Conservation (phyloP, 148 eudicot genomes). For the Camellia lanceoleosa region DNA sequence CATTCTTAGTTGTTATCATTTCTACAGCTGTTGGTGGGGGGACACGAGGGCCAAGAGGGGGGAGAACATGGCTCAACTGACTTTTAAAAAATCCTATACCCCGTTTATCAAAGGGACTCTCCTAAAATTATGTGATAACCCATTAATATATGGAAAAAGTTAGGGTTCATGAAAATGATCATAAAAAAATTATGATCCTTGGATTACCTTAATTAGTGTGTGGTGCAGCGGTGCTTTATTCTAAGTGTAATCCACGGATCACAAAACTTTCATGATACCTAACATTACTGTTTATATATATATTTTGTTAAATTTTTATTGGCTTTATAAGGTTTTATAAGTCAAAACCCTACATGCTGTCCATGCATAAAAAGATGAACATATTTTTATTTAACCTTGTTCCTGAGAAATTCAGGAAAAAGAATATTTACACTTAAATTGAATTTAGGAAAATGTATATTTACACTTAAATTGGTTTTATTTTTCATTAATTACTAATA, state of each 20-base stretch:
- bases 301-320: neutral
- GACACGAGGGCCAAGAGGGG: neutral
- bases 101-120: neutral
- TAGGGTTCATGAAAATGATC: too few species aligned
- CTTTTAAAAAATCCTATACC: neutral
- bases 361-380: neutral
- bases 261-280: too few species aligned
- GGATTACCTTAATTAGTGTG: too few species aligned
- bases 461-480: neutral
- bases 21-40: neutral
- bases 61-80: neutral
- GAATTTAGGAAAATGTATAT: too few species aligned
- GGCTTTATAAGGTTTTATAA: neutral
- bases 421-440: too few species aligned
- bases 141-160: too few species aligned
- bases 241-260: too few species aligned
- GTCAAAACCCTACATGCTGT: neutral
- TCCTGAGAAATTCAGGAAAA: too few species aligned
- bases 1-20: neutral
- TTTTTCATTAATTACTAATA: neutral
- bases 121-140: neutral
- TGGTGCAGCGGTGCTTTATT: too few species aligned
- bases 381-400: too few species aligned
- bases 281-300: too few species aligned
- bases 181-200: too few species aligned